Percentiles rank a stretch among this genome's conserved stretches.
Conservation (phyloP, 2,329 filamentous ascomycete species). For the Trichoderma guizhouense region DNA sequence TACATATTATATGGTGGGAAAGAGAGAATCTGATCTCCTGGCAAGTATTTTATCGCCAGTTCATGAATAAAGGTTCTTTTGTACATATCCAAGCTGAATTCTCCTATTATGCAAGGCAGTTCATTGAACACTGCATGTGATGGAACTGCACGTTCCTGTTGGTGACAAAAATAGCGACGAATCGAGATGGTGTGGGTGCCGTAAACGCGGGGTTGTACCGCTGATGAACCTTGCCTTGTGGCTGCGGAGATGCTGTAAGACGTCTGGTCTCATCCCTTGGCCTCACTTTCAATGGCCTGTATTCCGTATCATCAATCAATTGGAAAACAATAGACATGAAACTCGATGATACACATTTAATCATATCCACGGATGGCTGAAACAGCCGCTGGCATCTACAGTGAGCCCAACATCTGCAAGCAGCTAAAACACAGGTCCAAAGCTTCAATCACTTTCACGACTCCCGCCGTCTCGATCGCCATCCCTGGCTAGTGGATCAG, state of each 20-base stretch:
- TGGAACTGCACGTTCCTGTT: neutral
- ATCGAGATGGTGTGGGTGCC: neutral
- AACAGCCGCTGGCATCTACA: neutral
- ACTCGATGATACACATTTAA: neutral
- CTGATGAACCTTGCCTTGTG: neutral
- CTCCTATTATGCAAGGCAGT: neutral
- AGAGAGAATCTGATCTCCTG: neutral
- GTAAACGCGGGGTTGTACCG: neutral
- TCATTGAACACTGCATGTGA: neutral
- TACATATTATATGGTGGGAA: neutral
- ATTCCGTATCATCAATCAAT: neutral
- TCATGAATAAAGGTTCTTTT: neutral
- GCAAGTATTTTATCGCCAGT: neutral
- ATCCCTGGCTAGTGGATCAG: slow-evolving; percentile 2
- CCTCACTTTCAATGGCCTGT: neutral
- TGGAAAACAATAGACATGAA: neutral
- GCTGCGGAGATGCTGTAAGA: neutral
- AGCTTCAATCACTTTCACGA: neutral
- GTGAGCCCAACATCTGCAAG: neutral
- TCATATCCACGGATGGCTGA: neutral
- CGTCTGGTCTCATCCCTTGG: neutral
- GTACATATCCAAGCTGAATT: neutral
- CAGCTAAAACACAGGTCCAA: neutral
- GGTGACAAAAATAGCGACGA: neutral
- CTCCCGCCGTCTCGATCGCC: neutral